Base-by-base conservation (phyloP, 2,329 filamentous ascomycete genomes). In the Blastomyces silverae region DNA sequence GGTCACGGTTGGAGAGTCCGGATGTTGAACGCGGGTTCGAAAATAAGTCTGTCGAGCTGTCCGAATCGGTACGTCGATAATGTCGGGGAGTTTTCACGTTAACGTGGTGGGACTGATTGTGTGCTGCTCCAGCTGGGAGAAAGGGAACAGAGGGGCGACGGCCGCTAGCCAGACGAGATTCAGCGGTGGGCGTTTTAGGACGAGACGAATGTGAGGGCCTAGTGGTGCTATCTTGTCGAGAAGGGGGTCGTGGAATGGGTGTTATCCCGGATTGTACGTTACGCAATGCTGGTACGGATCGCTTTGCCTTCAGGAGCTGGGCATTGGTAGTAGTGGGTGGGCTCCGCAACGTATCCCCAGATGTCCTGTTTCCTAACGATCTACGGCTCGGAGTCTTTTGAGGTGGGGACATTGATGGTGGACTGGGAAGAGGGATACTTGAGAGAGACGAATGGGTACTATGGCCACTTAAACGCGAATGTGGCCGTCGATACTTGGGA, bases 1-100 rank as follows among this genome's bases (percentile, higher is more conserved):
- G 78, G 65, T 76, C 73, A 22, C 74, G 69, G 50, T 75, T 74
- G 25, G 78, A 74, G n/a, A 77, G 68, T 52, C 78, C 77, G 64
- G 78, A 77, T 42, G 74, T 68, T 44, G 79, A 71, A 70, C 78
- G 69, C 73, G 81, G 70, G 73, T 68, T 82, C 67, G 63, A 73
- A 70, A 76, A 73, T 42, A 74, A 83, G 66, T 85, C 85, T 63
- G 73, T 76, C 52, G 78, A 85, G 69, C 85, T 84, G 71, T 96
- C 91, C 10, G 91, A 96, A 71, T 95, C 91, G 71, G 91, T 87
- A 56, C 93, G 89, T 57, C 91, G 86, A 73, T 92, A 87, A 48
- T 85, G 81, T 44, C 90, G 87, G 37, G 87, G 82, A 58, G 79
- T 82, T 77, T 92, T 96, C 53, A 89, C 82, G 60, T 84, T 85